Percentiles rank a stretch among this genome's conserved stretches.
Evolutionary conservation across 495 filamentous ascomycete species (phyloP).

Genomic region (Penicillium simplicissimum): DNA sequence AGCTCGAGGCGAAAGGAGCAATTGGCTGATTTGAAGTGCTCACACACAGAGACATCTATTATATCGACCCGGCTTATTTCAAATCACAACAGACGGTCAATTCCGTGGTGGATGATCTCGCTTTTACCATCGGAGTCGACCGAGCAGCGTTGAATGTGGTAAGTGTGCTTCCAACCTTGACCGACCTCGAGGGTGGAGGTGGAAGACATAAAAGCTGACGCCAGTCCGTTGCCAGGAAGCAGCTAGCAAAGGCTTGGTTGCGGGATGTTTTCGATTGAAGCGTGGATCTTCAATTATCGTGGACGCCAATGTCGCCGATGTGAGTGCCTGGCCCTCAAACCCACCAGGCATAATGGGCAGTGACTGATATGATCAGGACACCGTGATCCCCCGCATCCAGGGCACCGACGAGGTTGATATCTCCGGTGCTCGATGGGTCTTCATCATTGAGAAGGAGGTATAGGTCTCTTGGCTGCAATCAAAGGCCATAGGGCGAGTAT

Average conservation of each 20-base stretch:
- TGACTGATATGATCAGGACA: conserved; percentile 49
- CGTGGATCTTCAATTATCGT: conserved; percentile 25
- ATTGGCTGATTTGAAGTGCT: not conserved
- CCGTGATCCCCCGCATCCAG: conserved; percentile 62
- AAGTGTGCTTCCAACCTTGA: conserved; percentile 43
- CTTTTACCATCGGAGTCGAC: conserved; percentile 61
- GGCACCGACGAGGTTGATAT: conserved; percentile 57
- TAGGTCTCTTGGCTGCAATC: not conserved
- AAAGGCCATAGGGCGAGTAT: not conserved
- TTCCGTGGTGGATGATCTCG: conserved; percentile 77
- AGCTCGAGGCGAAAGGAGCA: no score
- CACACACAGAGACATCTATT: conserved; percentile 79
- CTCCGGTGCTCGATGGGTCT: conserved; percentile 61
- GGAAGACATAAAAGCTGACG: not conserved
- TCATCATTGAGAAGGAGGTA: conserved; percentile 94
- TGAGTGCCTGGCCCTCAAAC: conserved; percentile 1
- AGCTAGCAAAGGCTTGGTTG: conserved; percentile 71
- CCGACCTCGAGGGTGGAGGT: not conserved
- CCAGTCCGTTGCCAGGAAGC: conserved; percentile 35
- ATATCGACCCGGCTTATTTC: conserved; percentile 80
- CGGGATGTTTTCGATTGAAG: conserved; percentile 52
- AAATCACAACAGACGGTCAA: conserved; percentile 74
- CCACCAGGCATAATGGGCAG: not conserved
- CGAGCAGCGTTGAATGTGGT: conserved; percentile 43
- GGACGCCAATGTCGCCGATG: conserved; percentile 24